Evolutionary conservation across 169 alveolate genomes (phyloP), one percentile per base, ranked within the genome.

Genomic region (Plasmodium knowlesi): DNA sequence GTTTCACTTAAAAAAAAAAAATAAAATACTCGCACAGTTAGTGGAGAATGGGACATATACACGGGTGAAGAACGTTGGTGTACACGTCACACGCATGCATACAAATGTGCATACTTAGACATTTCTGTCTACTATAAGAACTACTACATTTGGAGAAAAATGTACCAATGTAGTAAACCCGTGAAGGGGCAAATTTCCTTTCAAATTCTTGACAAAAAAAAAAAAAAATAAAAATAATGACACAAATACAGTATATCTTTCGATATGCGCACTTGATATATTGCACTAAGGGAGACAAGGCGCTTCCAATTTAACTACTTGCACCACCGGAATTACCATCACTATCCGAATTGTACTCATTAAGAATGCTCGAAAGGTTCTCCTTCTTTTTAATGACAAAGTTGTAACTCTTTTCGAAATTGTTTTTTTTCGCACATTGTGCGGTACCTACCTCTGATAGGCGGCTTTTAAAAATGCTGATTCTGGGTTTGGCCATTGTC

Each of bases 361-460:
- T 88, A 57, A 88, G 82, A 88, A 88, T 54, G 19, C 79, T 37
- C 50, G 80, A 41, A 53, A 88, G 28, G 82, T 88, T 22, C 28
- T 88, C 94, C 57, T 88, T 88, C 82, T 88, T 88, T 80, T 88
- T 88, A 57, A 88, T 88, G 70, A 88, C 39, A 50, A 88, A 88
- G 54, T 88, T 88, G 83, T 79, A 79, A 88, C 72, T 57, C 72
- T 54, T 88, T 88, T 88, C 94, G n/a, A 79, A 61, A 53, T 74
- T 74, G 39, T 74, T 86, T 25, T 28, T 73, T 22, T 39, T 74
- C 10, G 81, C 67, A 34, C 43, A 5, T 10, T 16, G 78, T 85
- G 14, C 19, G 8, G 28, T 53, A 41, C 43, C 80, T 76, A 86
- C 67, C 50, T 19, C 22, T 70, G 54, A 22, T 53, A 25, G 43